phyloP scores from a whole-genome alignment of 768 basidiomycete species.

The Favolaschia claudopus region DNA sequence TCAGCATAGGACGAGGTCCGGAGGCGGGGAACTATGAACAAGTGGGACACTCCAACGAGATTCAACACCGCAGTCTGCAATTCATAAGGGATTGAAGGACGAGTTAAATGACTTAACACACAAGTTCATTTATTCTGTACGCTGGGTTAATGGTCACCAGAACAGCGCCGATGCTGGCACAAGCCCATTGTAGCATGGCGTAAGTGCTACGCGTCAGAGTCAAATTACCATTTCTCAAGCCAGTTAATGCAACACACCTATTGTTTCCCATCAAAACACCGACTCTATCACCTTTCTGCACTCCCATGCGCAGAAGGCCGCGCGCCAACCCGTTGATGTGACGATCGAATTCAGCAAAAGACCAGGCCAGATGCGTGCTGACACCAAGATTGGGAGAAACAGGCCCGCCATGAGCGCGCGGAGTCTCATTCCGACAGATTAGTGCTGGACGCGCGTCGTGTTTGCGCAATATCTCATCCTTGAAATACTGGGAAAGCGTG shows the following conservation, averaged over 20 bases:
- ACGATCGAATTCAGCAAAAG: conserved; percentile 71
- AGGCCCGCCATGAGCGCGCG: conserved; percentile 69
- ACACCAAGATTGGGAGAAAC: conserved; percentile 55
- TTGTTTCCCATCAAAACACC: conserved; percentile 88
- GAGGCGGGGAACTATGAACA: conserved; percentile 76
- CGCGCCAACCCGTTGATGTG: conserved; percentile 74
- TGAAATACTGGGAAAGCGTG: conserved; percentile 72
- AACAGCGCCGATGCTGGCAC: conserved; percentile 84
- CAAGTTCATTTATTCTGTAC: conserved; percentile 75
- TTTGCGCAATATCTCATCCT: conserved; percentile 57
- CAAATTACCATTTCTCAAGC: background rate
- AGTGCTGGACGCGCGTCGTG: conserved; percentile 65
- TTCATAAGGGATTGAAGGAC: conserved; percentile 7
- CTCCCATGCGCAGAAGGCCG: conserved; percentile 73
- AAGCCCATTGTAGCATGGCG: conserved; percentile 85
- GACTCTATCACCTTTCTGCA: conserved; percentile 78
- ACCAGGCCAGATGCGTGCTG: conserved; percentile 71
- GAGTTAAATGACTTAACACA: conserved; percentile 46
- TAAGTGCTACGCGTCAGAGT: conserved; percentile 60
- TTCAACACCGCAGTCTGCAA: conserved; percentile 65
- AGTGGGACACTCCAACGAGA: conserved; percentile 69
- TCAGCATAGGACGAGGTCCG: conserved; percentile 70
- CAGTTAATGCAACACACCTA: conserved; percentile 56
- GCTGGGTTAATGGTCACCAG: conserved; percentile 87
- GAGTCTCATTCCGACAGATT: conserved; percentile 66